phyloP scores from a whole-genome alignment of 73 alveolate species.

The Diophrys appendiculata region DNA sequence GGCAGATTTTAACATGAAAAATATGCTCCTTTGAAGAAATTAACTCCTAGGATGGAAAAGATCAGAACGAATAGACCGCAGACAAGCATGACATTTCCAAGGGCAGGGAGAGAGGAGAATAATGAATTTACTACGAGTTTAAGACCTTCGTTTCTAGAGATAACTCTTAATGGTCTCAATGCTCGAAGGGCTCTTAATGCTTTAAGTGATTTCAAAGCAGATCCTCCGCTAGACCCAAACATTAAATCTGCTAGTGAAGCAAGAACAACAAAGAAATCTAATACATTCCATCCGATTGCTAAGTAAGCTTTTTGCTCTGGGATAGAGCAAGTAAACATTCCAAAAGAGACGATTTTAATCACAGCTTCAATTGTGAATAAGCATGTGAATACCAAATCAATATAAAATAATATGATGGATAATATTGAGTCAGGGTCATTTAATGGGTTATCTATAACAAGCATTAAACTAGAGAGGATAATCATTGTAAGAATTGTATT shows the following conservation, averaged over 20 bases:
- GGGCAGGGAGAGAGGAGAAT: constrained; percentile 38
- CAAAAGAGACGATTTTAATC: constrained; percentile 2
- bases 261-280: constrained; percentile 11
- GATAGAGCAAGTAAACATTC: background rate
- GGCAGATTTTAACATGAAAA: constrained; percentile 1
- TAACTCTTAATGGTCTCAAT: constrained; percentile 39
- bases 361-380: constrained; percentile 12
- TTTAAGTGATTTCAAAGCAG: constrained; percentile 25
- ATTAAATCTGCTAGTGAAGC: constrained; percentile 5
- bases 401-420: background rate
- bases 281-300: constrained; percentile 6
- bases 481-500: background rate
- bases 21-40: constrained; percentile 30
- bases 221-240: background rate
- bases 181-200: constrained; percentile 70
- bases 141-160: constrained; percentile 43
- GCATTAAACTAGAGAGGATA: background rate
- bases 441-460: constrained; percentile 6
- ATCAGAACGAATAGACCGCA: constrained; percentile 34
- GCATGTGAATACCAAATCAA: constrained; percentile 1
- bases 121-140: constrained; percentile 44
- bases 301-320: constrained; percentile 4
- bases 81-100: constrained; percentile 45
- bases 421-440: background rate
- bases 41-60: constrained; percentile 52